These are phyloP conservation scores for Austropuccinia psidii DNA, from an alignment of 1,284 basidiomycete genomes.

Conservation along the genomic window DNA sequence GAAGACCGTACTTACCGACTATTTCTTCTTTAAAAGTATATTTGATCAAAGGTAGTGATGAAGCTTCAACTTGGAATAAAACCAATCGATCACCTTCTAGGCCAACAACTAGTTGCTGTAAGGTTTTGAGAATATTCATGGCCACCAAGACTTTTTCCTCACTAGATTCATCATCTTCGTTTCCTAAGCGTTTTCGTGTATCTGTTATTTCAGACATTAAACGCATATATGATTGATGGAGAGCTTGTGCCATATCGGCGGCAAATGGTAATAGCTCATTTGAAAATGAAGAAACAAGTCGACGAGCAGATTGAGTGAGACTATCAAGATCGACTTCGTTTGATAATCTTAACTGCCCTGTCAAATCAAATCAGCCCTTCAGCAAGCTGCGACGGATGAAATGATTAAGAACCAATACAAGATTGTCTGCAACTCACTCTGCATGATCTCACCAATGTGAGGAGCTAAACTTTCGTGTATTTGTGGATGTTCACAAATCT, in stretches of 20 bases:
- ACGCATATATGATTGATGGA: constrained; percentile 73
- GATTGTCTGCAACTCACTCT: constrained; percentile 53
- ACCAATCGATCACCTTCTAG: constrained; percentile 69
- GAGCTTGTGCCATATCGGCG: constrained; percentile 66
- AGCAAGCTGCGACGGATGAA: neutral
- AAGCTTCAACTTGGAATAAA: constrained; percentile 68
- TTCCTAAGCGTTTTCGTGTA: constrained; percentile 49
- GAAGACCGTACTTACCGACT: constrained; percentile 49
- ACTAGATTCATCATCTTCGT: constrained; percentile 52
- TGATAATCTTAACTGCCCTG: constrained; percentile 73
- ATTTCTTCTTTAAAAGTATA: constrained; percentile 57
- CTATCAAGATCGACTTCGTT: constrained; percentile 85
- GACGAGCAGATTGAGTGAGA: constrained; percentile 69
- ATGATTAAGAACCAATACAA: neutral
- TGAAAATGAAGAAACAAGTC: constrained; percentile 76
- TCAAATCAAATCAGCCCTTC: too few relatives aligned
- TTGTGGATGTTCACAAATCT: constrained; percentile 64
- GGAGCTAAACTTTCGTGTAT: constrained; percentile 66
- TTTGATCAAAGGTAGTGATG: constrained; percentile 67
- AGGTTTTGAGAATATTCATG: constrained; percentile 60
- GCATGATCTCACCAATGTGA: constrained; percentile 76
- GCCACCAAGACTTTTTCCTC: constrained; percentile 77
- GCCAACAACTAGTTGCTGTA: constrained; percentile 54
- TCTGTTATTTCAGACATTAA: constrained; percentile 59
- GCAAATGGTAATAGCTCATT: constrained; percentile 77